Base-by-base conservation (phyloP, 2,329 filamentous ascomycete species). In the Stachybotrys chartarum region DNA sequence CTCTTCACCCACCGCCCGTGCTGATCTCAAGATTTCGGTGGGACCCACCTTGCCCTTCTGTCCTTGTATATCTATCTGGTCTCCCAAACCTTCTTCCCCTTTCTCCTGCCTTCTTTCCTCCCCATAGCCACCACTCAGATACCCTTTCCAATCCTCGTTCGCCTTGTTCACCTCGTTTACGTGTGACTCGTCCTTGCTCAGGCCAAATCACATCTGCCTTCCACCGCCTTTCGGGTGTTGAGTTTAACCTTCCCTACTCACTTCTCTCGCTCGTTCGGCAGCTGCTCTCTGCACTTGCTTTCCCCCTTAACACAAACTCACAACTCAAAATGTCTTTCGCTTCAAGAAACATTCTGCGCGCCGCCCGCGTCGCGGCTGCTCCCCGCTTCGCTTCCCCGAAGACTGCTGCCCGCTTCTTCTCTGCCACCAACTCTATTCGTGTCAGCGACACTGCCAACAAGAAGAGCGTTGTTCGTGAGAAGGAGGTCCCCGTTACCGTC, bases 401-500 rank as follows among this genome's bases (percentile, higher is more conserved):
- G 56, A 58, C 63, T 48, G 58, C 60, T 39, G 59, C 59, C 35
- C 70, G 70, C 55, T 63, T 64, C 63, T 72, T 73, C 60, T 70
- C 71, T 17, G 60, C 58, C 58, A 66, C 68, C 12, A 60, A 63
- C 48, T 48, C 61, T 59, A 62, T 61, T 57, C 65, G 63, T 55
- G 70, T 73, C 39, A 64, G 68, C 51, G 70, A 73, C 61, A 72
- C 71, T n/a, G 58, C 66, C 48, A 72, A 71, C 59, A 80, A 77
- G 66, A 78, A 75, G 62, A 78, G 77, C 56, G 78, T 81, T 12
- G 77, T 83, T 59, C 77, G 76, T 59, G 80, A 83, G 72, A 79
- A 78, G 61, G 78, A 82, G 64, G 71, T 84, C 16, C 79, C 80
- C 31, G 79, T 83, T 55, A 80, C 80, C 24, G 72, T 81, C 62